These are phyloP conservation scores for Chamaecyparis obtusa DNA, from an alignment of 75 land plant genomes.

Conservation along the genomic window DNA sequence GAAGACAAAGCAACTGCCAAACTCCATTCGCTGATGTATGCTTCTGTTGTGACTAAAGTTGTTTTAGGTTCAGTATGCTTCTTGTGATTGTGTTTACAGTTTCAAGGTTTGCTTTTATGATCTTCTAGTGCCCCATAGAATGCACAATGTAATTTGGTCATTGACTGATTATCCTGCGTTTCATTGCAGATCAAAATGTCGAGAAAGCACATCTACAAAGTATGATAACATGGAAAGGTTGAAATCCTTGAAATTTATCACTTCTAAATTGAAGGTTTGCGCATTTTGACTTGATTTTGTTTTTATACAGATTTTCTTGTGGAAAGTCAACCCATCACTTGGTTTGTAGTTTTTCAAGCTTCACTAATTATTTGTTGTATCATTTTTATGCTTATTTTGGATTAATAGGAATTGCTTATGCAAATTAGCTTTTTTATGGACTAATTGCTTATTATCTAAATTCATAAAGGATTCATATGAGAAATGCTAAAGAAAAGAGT, in stretches of 20 bases:
- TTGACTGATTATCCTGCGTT: neutral
- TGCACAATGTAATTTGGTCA: neutral
- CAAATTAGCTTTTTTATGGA: neutral
- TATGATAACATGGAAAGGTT: slow-evolving; percentile 33
- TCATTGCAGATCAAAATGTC: slow-evolving; percentile 12
- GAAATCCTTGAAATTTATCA: slow-evolving; percentile 33
- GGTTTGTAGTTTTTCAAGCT: neutral
- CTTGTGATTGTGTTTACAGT: neutral
- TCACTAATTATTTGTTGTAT: neutral
- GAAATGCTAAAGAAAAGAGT: neutral
- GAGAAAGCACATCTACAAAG: slow-evolving; percentile 12
- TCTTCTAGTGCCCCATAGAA: neutral
- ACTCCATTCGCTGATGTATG: slow-evolving; percentile 60
- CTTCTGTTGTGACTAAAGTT: neutral
- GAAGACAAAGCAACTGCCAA: slow-evolving; percentile 47
- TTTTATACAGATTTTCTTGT: neutral
- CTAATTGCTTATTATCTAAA: neutral
- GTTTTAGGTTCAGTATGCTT: neutral
- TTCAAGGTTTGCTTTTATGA: neutral
- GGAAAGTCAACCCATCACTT: neutral
- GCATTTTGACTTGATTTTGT: neutral
- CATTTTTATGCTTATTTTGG: neutral
- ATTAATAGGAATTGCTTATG: neutral
- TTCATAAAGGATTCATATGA: too few relatives aligned
- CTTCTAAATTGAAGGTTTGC: slow-evolving; percentile 38